Base-by-base conservation (phyloP, 1,284 basidiomycete species). In the Fomitopsis schrenkii region DNA sequence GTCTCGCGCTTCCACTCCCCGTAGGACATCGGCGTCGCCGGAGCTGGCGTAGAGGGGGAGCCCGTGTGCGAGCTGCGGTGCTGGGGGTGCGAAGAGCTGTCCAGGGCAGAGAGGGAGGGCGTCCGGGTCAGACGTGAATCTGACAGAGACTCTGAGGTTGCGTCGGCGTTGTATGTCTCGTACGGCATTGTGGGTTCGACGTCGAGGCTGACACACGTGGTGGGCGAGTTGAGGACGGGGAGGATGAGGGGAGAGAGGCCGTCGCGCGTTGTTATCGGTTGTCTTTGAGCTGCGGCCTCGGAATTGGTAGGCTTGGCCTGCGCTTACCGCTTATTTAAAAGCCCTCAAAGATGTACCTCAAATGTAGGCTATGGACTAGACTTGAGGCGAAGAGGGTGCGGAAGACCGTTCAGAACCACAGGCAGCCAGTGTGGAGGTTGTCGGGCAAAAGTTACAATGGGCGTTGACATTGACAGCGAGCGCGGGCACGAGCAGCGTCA, bases 1-100 rank as follows among this genome's bases (percentile, higher is more conserved):
- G 72, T 70, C n/a, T 58, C 60, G 59, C 65, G 67, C 56, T 66
- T 68, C 70, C 68, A 71, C 38, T 60, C 59, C 4, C 22, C 44
- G n/a, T 36, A 50, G 26, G 59, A 60, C 54, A 56, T 60, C 5
- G 54, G 59, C 26, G 59, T 54, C 17, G 10, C 3, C 26, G 22
- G 4, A 4, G 19, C 10, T 30, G 12, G 19, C 17, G 35, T 38
- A 17, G 35, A 38, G n/a, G 36, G 50, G 2, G 35, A 5, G 52
- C n/a, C 10, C 10, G 2, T 52, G 48, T 10, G 28, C n/a, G 48
- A 10, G 12, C 30, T 30, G 12, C 35, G 52, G 33, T 5, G 48
- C 5, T 50, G 52, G 3, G 44, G 26, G 12, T 19, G 52, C 5
- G 52, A 7, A 17, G 52, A 5, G 9, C 38, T 40, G 1, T 40